These are phyloP conservation scores for Camellia japonica DNA, from an alignment of 148 eudicot species.

Conservation along the genomic window DNA sequence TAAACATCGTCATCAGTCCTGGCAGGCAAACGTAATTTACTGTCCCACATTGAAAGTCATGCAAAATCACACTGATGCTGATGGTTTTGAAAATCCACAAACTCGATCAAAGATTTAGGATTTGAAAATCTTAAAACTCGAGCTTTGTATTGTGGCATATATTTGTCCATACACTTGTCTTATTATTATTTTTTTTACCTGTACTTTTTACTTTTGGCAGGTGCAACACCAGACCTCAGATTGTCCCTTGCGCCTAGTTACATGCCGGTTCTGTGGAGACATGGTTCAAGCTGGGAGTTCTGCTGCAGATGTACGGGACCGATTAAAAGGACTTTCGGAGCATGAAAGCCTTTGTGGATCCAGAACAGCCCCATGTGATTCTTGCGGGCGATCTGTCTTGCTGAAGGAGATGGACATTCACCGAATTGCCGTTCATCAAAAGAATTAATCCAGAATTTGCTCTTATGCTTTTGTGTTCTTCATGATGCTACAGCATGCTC, in stretches of 20 bases:
- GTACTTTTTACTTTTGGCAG: constrained; percentile 29
- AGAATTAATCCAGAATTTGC: constrained; percentile 28
- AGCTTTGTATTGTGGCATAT: not conserved
- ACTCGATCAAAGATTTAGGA: no score
- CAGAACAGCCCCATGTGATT: constrained; percentile 89
- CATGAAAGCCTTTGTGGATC: constrained; percentile 89
- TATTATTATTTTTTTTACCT: not conserved
- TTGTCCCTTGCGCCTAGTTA: constrained; percentile 77
- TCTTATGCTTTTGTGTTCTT: not conserved
- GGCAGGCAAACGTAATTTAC: no score
- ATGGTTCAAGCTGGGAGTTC: constrained; percentile 80
- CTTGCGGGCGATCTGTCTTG: constrained; percentile 90
- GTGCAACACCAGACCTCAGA: constrained; percentile 72
- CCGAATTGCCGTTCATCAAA: constrained; percentile 83
- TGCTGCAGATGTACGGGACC: constrained; percentile 69
- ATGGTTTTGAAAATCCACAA: no score
- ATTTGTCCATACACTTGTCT: not conserved
- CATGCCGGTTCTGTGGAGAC: constrained; percentile 86
- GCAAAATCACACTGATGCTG: no score
- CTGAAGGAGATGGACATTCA: constrained; percentile 95
- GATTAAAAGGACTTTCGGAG: constrained; percentile 74
- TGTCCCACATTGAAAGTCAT: no score
- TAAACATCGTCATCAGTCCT: no score
- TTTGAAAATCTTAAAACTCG: not conserved
- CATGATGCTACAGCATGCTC: not conserved